These are phyloP conservation scores for Citrus trifoliata DNA, from an alignment of 345 rosid species.

Conservation along the genomic window DNA sequence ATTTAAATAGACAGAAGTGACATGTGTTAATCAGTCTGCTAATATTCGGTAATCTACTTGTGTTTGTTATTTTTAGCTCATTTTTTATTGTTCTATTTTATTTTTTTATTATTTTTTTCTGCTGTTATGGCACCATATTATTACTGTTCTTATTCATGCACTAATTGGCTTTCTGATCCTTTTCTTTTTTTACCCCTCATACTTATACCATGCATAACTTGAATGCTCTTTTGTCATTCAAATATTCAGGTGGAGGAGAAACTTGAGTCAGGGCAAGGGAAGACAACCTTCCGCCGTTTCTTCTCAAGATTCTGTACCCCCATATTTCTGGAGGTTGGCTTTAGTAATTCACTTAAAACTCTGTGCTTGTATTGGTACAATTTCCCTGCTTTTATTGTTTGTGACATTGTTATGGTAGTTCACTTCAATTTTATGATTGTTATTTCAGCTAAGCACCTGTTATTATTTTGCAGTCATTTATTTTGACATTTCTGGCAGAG, in stretches of 20 bases:
- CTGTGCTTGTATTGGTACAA: not conserved
- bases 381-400: not conserved
- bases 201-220: not conserved
- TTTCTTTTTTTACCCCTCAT: not conserved
- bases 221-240: not conserved
- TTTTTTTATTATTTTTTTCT: not conserved
- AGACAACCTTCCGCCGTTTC: slow-evolving; percentile 70
- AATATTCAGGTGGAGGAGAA: slow-evolving; percentile 88
- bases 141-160: not conserved
- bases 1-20: not conserved
- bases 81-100: not conserved
- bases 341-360: not conserved
- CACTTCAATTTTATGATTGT: not conserved
- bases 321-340: slow-evolving; percentile 85
- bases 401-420: not conserved
- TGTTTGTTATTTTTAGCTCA: not conserved
- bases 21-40: not conserved
- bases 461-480: slow-evolving; percentile 66
- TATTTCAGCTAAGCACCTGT: not conserved
- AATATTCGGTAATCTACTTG: not conserved
- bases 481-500: slow-evolving; percentile 93
- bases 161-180: not conserved
- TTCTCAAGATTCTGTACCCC: slow-evolving; percentile 97
- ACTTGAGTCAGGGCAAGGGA: slow-evolving; percentile 89
- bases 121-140: not conserved